Conservation (phyloP, 306 rosid species). For the Pyrus communis region DNA sequence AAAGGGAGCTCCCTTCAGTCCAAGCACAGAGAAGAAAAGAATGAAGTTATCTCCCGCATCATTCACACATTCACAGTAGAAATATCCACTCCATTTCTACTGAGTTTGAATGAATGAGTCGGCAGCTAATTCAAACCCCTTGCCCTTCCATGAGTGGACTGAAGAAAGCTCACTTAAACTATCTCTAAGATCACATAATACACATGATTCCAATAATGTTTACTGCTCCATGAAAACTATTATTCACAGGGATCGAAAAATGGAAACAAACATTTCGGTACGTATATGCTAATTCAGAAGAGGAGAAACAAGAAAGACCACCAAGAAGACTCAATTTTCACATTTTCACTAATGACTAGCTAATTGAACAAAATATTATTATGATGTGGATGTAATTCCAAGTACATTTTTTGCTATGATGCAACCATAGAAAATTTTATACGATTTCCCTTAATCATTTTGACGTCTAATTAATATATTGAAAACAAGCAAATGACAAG, state of each 20-base stretch:
- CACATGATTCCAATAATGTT: background rate
- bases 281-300: background rate
- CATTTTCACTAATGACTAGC: background rate
- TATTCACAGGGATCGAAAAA: background rate
- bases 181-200: background rate
- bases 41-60: slow-evolving; percentile 76
- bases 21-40: slow-evolving; percentile 72
- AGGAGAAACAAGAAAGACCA: background rate
- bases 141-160: slow-evolving; percentile 82
- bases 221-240: background rate
- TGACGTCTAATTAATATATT: background rate
- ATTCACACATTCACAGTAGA: slow-evolving; percentile 85
- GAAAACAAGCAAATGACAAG: background rate
- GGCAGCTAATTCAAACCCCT: slow-evolving; percentile 76
- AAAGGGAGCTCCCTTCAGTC: slow-evolving; percentile 99
- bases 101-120: slow-evolving; percentile 94
- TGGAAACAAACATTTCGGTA: background rate
- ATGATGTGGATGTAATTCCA: background rate
- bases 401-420: background rate
- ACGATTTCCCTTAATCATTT: background rate
- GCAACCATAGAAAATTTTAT: background rate
- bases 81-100: slow-evolving; percentile 28
- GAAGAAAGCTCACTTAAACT: slow-evolving; percentile 81
- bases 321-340: background rate
- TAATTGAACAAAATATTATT: background rate